A percentile compares a stretch with the other conserved stretches of the same genome.
Evolutionary conservation across 805 yeast genomes (phyloP).

Genomic region (Saturnispora saitoi): DNA sequence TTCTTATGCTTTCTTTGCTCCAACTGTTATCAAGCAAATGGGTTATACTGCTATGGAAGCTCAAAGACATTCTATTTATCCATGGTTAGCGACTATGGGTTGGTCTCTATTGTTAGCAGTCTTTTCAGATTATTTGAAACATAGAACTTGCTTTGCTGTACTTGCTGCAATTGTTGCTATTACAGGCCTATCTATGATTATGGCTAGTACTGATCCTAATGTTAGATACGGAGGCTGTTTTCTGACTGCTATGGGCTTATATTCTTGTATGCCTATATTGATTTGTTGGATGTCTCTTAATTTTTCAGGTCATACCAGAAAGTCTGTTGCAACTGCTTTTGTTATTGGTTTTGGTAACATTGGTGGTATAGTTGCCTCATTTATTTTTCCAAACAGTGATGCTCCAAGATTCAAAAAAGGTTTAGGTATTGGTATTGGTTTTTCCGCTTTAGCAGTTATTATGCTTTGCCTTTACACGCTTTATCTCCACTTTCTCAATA

Average conservation of each 20-base stretch:
- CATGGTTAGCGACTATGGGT: constrained; percentile 74
- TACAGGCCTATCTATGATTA: constrained; percentile 48
- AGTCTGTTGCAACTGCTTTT: constrained; percentile 39
- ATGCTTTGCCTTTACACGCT: constrained; percentile 26
- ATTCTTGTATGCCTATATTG: constrained; percentile 56
- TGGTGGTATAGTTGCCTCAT: constrained; percentile 63
- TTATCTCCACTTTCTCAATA: constrained; percentile 27
- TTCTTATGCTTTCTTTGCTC: constrained; percentile 68
- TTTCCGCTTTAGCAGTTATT: constrained; percentile 34
- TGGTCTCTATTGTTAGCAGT: constrained; percentile 51
- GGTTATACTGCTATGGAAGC: constrained; percentile 66
- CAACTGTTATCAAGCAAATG: constrained; percentile 51
- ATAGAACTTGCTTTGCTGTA: constrained; percentile 38
- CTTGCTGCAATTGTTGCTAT: constrained; percentile 32
- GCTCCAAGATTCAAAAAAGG: constrained; percentile 54
- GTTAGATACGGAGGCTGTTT: constrained; percentile 61
- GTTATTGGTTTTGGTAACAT: constrained; percentile 68
- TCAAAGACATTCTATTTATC: constrained; percentile 75
- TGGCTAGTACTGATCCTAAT: constrained; percentile 32
- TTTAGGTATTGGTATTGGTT: constrained; percentile 41
- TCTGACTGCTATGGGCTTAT: constrained; percentile 50
- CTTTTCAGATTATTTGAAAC: constrained; percentile 45
- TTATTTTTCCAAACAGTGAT: constrained; percentile 44
- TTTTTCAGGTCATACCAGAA: constrained; percentile 54
- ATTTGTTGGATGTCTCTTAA: constrained; percentile 63